A percentile compares a stretch with the other conserved stretches of the same genome.
phyloP scores from a whole-genome alignment of 2,329 filamentous ascomycete genomes.

The Apiospora phragmitis region DNA sequence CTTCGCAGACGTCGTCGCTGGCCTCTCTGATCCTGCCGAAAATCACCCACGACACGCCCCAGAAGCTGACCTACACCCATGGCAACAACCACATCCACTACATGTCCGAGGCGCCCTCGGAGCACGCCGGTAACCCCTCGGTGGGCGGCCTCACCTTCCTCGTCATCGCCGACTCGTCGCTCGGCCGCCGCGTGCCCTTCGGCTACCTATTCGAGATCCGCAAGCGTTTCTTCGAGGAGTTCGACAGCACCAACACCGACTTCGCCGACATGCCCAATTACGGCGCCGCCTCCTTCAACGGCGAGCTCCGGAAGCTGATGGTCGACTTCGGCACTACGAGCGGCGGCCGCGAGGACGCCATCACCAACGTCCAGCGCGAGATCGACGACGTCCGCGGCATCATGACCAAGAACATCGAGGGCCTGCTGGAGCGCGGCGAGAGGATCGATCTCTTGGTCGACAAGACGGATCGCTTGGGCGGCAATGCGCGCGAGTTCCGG shows the following conservation, averaged over 20 bases:
- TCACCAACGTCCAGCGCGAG: constrained; percentile 80
- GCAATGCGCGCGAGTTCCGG: constrained; percentile 85
- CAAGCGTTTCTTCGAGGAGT: constrained; percentile 77
- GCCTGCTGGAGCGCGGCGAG: constrained; percentile 85
- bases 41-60: constrained; percentile 75
- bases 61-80: constrained; percentile 94
- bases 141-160: constrained; percentile 88
- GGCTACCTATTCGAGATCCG: constrained; percentile 90
- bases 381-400: constrained; percentile 91
- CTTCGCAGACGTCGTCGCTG: constrained; percentile 80
- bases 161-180: constrained; percentile 77
- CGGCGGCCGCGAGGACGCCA: constrained; percentile 75
- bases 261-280: constrained; percentile 83
- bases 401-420: constrained; percentile 95
- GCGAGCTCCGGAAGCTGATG: constrained; percentile 74
- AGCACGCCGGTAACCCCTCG: constrained; percentile 56
- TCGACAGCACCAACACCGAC: constrained; percentile 65
- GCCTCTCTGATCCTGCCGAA: constrained; percentile 94
- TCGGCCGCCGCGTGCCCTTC: constrained; percentile 88
- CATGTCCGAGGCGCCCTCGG: constrained; percentile 79
- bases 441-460: constrained; percentile 91
- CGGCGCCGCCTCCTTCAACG: constrained; percentile 86
- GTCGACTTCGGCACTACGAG: constrained; percentile 80
- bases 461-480: constrained; percentile 91
- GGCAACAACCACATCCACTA: constrained; percentile 94